A percentile compares a stretch with the other conserved stretches of the same genome.
Evolutionary conservation across 176 grass and related monocot genomes (phyloP).

Genomic region (Calamus simplicifolius): DNA sequence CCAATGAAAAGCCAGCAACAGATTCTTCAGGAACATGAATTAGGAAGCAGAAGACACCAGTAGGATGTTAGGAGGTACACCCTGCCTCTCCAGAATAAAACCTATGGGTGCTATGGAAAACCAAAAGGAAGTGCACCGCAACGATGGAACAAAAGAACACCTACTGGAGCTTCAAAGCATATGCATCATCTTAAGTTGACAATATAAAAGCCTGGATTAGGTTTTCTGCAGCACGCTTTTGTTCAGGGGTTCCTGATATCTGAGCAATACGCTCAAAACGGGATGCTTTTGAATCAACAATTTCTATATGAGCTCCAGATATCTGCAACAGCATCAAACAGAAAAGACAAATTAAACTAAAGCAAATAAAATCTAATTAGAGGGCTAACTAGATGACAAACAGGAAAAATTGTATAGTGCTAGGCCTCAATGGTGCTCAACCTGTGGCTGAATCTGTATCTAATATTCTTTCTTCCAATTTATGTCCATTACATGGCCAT

Average conservation of each 20-base stretch:
- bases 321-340: constrained; percentile 57
- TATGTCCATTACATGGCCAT: no score
- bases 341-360: neutral
- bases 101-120: constrained; percentile 21
- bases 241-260: constrained; percentile 68
- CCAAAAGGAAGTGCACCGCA: constrained; percentile 13
- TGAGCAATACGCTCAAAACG: constrained; percentile 74
- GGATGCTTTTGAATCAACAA: constrained; percentile 73
- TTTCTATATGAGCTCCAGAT: constrained; percentile 85
- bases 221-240: constrained; percentile 85
- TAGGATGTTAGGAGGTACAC: neutral
- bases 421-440: no score
- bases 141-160: constrained; percentile 19
- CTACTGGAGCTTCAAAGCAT: constrained; percentile 11
- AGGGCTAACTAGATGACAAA: neutral
- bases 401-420: no score
- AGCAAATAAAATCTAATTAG: constrained; percentile 4
- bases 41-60: constrained; percentile 4
- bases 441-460: no score
- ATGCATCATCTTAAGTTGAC: constrained; percentile 46
- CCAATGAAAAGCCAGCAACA: constrained; percentile 15
- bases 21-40: constrained; percentile 21
- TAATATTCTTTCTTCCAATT: no score
- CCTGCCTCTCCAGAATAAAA: constrained; percentile 5
- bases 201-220: constrained; percentile 94